Base-by-base conservation (phyloP, 441 rosid genomes). In the Populus tomentosa region DNA sequence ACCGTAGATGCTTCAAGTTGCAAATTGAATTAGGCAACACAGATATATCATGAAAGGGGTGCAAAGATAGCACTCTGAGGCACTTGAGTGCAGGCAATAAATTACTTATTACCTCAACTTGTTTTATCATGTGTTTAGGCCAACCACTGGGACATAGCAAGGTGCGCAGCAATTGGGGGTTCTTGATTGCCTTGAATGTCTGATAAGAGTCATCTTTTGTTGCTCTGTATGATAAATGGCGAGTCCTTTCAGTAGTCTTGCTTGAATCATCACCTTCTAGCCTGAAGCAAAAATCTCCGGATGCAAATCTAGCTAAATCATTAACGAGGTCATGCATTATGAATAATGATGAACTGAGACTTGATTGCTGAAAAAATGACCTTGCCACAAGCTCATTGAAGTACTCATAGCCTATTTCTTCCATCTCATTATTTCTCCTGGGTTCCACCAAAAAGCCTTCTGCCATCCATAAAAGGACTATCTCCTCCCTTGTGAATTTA, bases 351-450 rank as follows among this genome's bases (percentile, higher is more conserved):
- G 26, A 66, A 71, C 33, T 36, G 18, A 8, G 40, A 61, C 61
- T 74, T 68, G 77, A 79, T 61, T 10, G 72, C 36, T 76, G 80
- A 23, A 81, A 79, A 35, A 77, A 67, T 24, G 80, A 66, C n/a
- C 69, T 66, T 14, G 69, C 28, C 69, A 66, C 38, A 10, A 66
- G 69, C 28, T 66, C 69, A 24, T 28, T 10, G 30, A 66, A 24
- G 69, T 28, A 66, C 69, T 30, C 30, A 6, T 66, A 0, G 69
- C 69, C 69, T 66, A 66, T 66, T 66, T 66, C 69, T 14, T 66
- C 69, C 69, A 30, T 24, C 69, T 66, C 69, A 10, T 24, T 6
- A 28, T 66, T 16, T 24, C 35, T 28, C 30, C 16, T 11, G 67
- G 28, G 67, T 24, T 63, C 28, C 28, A 23, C 24, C 67, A 63